Conservation (phyloP, 1,284 basidiomycete genomes). For the Phellinidium pouzarii region DNA sequence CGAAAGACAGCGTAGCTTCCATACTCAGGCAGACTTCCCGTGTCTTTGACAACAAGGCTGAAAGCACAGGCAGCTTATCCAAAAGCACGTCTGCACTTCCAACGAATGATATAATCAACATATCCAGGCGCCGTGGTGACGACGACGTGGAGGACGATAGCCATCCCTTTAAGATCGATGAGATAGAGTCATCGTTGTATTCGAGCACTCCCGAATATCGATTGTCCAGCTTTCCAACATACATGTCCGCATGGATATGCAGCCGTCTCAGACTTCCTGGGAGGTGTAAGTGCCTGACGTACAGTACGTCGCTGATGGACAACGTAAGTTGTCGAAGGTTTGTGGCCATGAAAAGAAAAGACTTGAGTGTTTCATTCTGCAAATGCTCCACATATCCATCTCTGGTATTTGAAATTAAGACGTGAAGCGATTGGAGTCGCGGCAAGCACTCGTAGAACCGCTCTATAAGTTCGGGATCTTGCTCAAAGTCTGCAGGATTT, state of each 20-base stretch:
- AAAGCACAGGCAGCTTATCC: background rate
- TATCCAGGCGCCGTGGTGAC: background rate
- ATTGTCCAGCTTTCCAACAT: background rate
- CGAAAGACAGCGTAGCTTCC: background rate
- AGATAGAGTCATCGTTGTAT: background rate
- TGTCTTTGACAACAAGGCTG: background rate
- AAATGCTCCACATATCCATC: background rate
- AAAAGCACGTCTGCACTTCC: background rate
- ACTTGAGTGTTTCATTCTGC: background rate
- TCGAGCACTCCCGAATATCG: background rate
- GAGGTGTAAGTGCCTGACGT: background rate
- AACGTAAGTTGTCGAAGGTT: background rate
- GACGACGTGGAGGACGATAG: background rate
- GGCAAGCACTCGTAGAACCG: background rate
- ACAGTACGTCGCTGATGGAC: background rate
- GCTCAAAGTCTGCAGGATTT: background rate
- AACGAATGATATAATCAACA: background rate
- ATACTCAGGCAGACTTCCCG: background rate
- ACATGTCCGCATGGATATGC: conserved; percentile 5
- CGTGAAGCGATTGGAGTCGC: background rate
- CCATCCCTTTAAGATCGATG: background rate
- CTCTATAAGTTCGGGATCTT: background rate
- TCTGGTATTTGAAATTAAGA: background rate
- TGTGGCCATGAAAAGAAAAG: background rate
- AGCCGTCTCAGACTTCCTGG: background rate